These are phyloP conservation scores for Penicillium soppii DNA, from an alignment of 495 filamentous ascomycete genomes.

Conservation along the genomic window DNA sequence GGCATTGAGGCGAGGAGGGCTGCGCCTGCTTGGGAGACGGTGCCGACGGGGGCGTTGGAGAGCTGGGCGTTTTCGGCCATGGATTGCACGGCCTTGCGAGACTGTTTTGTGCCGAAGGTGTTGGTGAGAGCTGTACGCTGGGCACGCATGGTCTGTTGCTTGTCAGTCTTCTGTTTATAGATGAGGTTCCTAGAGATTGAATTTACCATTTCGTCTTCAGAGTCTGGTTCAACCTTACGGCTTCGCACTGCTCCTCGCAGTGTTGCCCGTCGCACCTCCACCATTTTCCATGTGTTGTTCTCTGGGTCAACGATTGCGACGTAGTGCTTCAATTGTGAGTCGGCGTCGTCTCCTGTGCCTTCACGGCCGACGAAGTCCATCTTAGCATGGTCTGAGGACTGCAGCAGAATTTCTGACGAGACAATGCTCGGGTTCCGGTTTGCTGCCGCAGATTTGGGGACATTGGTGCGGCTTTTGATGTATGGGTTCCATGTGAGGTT, in stretches of 20 bases:
- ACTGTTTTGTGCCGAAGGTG: conserved; percentile 91
- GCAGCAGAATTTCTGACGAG: conserved; percentile 68
- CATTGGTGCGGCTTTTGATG: conserved; percentile 49
- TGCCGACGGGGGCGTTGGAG: conserved; percentile 43
- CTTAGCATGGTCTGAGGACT: conserved; percentile 70
- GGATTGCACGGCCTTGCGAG: conserved; percentile 78
- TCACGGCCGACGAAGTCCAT: conserved; percentile 83
- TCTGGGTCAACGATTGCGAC: conserved; percentile 79
- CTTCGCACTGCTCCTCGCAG: conserved; percentile 64
- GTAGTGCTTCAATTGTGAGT: conserved; percentile 77
- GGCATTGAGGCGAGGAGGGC: conserved; percentile 64
- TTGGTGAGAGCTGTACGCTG: conserved; percentile 73
- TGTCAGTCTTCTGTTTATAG: neutral
- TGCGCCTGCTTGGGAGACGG: conserved; percentile 55
- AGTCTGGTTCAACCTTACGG: conserved; percentile 41
- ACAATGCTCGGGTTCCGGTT: conserved; percentile 43
- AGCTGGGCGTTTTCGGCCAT: conserved; percentile 77
- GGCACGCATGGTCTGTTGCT: conserved; percentile 47
- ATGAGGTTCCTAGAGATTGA: neutral
- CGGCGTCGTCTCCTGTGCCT: conserved; percentile 57
- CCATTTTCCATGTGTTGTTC: conserved; percentile 67
- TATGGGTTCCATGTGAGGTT: conserved; percentile 63
- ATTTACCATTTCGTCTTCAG: conserved; percentile 39
- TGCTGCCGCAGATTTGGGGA: conserved; percentile 30
- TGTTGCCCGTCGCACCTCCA: conserved; percentile 72